Evolutionary conservation across 257 asterid species (phyloP).

Genomic region (Thymus quinquecostatus): DNA sequence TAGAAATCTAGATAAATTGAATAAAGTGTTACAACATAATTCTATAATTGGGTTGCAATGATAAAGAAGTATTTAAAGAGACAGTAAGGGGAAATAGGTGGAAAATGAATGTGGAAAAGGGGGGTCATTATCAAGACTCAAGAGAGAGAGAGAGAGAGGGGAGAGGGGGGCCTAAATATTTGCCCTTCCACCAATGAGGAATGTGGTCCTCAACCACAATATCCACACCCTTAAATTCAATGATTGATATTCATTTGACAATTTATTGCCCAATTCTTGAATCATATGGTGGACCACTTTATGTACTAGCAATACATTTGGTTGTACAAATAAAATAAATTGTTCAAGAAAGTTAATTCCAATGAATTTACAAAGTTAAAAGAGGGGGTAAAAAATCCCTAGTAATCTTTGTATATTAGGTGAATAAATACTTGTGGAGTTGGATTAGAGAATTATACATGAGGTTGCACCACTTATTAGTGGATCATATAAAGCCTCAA

Average conservation of each 20-base stretch:
- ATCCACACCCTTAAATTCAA: conserved; percentile 34
- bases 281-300: conserved; percentile 26
- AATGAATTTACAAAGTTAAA: not conserved
- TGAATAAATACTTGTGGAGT: too few species aligned
- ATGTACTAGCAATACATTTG: not conserved
- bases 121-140: conserved; percentile 22
- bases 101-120: conserved; percentile 14
- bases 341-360: not conserved
- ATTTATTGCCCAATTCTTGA: conserved; percentile 30
- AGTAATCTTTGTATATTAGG: too few species aligned
- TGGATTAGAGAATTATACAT: too few species aligned
- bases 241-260: conserved; percentile 37
- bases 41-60: conserved; percentile 7
- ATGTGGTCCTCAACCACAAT: conserved; percentile 36
- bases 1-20: not conserved
- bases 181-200: conserved; percentile 16
- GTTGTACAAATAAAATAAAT: not conserved
- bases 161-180: not conserved
- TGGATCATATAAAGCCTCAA: too few species aligned
- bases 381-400: too few species aligned
- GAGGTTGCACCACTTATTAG: too few species aligned
- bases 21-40: not conserved
- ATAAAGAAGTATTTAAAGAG: not conserved
- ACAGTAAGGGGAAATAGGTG: not conserved
- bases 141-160: too few species aligned